Evolutionary conservation across 2,329 filamentous ascomycete species (phyloP).

Genomic region (Neofusicoccum parvum): DNA sequence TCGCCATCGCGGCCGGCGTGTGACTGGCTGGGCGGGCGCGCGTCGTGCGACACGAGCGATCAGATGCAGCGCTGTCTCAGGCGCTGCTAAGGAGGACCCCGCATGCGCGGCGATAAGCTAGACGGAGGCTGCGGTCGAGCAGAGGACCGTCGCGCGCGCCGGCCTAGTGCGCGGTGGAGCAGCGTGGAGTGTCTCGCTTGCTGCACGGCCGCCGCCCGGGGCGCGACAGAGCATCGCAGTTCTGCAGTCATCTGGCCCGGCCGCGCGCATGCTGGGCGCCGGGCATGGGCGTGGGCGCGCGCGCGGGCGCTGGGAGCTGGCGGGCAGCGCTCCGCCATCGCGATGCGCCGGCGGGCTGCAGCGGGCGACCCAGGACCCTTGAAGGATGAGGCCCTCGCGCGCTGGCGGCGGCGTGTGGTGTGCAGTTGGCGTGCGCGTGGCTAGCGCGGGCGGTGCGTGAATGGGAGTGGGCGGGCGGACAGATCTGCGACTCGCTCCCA

Average conservation of each 20-base stretch:
- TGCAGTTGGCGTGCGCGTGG: slow-evolving; percentile 15
- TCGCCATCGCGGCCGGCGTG: slow-evolving; percentile 16
- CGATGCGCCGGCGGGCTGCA: slow-evolving; percentile 8
- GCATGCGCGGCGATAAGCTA: slow-evolving; percentile 19
- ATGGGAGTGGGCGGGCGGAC: slow-evolving; percentile 8
- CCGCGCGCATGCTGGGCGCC: not conserved
- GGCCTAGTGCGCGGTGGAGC: slow-evolving; percentile 14
- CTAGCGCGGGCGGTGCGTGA: not conserved
- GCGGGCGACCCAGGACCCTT: not conserved
- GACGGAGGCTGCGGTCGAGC: slow-evolving; percentile 11
- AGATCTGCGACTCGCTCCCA: slow-evolving; percentile 19
- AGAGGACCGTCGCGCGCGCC: not conserved
- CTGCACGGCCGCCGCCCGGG: slow-evolving; percentile 4
- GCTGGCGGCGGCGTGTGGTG: slow-evolving; percentile 4
- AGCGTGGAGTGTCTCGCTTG: slow-evolving; percentile 17
- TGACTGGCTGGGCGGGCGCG: slow-evolving; percentile 12
- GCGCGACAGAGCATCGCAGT: not conserved
- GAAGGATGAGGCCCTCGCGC: not conserved
- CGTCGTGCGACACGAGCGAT: slow-evolving; percentile 18
- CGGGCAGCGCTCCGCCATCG: slow-evolving; percentile 3
- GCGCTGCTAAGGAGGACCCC: slow-evolving; percentile 10
- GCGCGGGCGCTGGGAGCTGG: not conserved
- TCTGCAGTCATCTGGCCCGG: slow-evolving; percentile 2
- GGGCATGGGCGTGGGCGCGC: not conserved
- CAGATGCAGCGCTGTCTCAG: slow-evolving; percentile 19